Percentiles rank a stretch among this genome's conserved stretches.
phyloP scores from a whole-genome alignment of 23 red algal species.

The Chondrus crispus region DNA sequence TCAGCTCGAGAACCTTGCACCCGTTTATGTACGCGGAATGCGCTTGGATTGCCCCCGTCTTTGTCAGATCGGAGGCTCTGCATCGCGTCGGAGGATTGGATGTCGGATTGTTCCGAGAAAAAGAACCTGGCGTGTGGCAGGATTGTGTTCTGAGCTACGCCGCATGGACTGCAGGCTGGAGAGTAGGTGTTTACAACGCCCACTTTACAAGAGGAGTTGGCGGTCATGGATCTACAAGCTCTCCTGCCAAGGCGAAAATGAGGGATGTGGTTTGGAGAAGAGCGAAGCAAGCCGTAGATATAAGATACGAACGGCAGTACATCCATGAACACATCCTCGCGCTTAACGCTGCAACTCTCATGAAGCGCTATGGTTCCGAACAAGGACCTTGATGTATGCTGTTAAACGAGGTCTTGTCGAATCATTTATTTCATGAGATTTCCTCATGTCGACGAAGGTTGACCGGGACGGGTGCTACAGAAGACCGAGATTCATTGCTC shows the following conservation, averaged over 20 bases:
- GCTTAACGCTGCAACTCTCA: conserved; percentile 65
- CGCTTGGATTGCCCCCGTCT: conserved; percentile 73
- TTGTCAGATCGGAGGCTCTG: conserved; percentile 54
- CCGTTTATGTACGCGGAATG: conserved; percentile 83
- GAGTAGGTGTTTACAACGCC: conserved; percentile 66
- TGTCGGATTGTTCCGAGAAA: conserved; percentile 32
- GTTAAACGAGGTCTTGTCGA: no score
- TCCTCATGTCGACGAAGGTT: no score
- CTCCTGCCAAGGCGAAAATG: conserved; percentile 39
- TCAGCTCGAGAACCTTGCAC: conserved; percentile 43
- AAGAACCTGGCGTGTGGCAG: conserved; percentile 80
- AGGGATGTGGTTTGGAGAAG: conserved; percentile 53
- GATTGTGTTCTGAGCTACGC: conserved; percentile 72
- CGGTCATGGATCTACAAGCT: conserved; percentile 63
- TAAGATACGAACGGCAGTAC: conserved; percentile 41
- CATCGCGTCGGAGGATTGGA: conserved; percentile 60
- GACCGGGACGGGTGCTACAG: no score
- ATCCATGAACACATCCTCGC: conserved; percentile 49
- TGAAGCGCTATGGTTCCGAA: conserved; percentile 1
- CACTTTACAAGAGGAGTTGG: conserved; percentile 65
- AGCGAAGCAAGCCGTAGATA: conserved; percentile 51
- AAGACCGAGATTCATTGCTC: no score
- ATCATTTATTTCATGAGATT: no score
- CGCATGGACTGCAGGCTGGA: conserved; percentile 66
- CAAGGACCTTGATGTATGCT: no score